Evolutionary conservation across 768 basidiomycete species (phyloP).

Genomic region (Suillus subaureus): DNA sequence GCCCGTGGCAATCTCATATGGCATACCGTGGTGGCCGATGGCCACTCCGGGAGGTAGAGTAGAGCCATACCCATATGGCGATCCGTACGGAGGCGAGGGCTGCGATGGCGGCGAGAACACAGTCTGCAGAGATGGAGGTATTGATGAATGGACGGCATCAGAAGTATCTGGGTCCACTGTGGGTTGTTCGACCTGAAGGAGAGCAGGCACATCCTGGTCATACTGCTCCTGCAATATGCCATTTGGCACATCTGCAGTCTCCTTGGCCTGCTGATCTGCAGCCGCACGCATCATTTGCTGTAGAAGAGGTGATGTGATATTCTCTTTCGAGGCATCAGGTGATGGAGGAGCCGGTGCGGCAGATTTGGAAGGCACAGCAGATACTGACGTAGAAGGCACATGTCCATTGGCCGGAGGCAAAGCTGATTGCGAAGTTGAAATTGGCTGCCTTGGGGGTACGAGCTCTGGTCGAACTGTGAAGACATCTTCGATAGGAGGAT

Average conservation of each 20-base stretch:
- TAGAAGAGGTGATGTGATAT: slow-evolving; percentile 13
- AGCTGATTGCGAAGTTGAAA: slow-evolving; percentile 26
- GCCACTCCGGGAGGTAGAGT: slow-evolving; percentile 71
- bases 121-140: slow-evolving; percentile 46
- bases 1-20: slow-evolving; percentile 83
- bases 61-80: slow-evolving; percentile 63
- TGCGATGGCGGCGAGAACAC: slow-evolving; percentile 42
- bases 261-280: slow-evolving; percentile 14
- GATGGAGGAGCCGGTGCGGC: slow-evolving; percentile 17
- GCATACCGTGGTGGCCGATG: slow-evolving; percentile 72
- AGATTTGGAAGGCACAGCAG: slow-evolving; percentile 6
- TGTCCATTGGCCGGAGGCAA: slow-evolving; percentile 21
- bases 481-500: slow-evolving; percentile 52
- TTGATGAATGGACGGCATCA: slow-evolving; percentile 37
- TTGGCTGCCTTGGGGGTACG: slow-evolving; percentile 32
- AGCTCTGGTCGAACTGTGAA: slow-evolving; percentile 59
- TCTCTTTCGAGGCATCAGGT: slow-evolving; percentile 10
- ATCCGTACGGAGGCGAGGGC: slow-evolving; percentile 62
- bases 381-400: slow-evolving; percentile 2
- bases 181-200: slow-evolving; percentile 30
- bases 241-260: slow-evolving; percentile 18
- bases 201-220: slow-evolving; percentile 25
- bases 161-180: slow-evolving; percentile 24
- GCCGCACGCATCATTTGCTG: slow-evolving; percentile 11
- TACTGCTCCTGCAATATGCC: slow-evolving; percentile 30